Evolutionary conservation across 257 asterid species (phyloP).

Genomic region (Hygrophila difformis): DNA sequence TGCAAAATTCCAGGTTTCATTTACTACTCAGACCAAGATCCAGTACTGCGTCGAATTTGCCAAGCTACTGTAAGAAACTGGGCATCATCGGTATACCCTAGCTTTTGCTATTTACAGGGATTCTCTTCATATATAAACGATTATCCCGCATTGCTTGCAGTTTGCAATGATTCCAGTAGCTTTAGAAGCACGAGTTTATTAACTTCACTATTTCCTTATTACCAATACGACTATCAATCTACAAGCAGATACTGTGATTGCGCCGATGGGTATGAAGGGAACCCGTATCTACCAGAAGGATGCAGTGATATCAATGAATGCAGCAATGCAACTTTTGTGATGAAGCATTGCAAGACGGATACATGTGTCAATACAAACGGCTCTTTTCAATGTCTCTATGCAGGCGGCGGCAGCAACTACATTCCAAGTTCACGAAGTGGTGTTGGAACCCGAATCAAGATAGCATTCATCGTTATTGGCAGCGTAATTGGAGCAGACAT

Average conservation of each 20-base stretch:
- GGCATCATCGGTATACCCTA: no score
- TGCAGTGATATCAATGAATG: constrained; percentile 17
- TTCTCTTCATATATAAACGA: no score
- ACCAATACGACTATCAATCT: background rate
- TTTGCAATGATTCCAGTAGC: no score
- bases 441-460: background rate
- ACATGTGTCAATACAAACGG: constrained; percentile 5
- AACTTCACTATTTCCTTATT: background rate
- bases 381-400: background rate
- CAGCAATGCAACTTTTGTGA: background rate
- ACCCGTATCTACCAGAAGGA: constrained; percentile 23
- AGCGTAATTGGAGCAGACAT: constrained; percentile 9
- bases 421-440: no score
- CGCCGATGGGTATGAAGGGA: constrained; percentile 9
- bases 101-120: no score
- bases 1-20: no score
- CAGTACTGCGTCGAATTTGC: no score
- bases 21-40: no score
- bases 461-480: background rate
- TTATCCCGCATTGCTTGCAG: no score
- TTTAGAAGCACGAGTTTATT: no score
- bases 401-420: background rate
- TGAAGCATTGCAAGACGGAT: background rate
- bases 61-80: no score
- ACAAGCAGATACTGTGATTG: constrained; percentile 7